Evolutionary conservation across 495 filamentous ascomycete species (phyloP), one percentile per base, ranked within the genome.

Genomic region (Podospora pseudocomata): DNA sequence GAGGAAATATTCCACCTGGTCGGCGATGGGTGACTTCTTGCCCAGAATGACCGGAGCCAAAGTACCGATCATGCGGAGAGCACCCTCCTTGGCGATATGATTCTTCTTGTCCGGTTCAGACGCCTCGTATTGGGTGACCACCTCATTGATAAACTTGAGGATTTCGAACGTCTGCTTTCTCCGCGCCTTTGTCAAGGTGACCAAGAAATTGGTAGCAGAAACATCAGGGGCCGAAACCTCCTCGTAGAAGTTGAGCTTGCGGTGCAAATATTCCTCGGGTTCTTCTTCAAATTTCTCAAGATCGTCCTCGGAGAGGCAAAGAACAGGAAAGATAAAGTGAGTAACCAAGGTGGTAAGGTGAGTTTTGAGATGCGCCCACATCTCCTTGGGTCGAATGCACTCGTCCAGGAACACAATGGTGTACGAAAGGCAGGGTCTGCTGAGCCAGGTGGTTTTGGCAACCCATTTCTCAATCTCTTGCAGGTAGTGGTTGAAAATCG

Each of bases 1-100:
- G 69, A 99, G 91, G 85, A 99, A 99, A 75, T 95, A 97, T 80
- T 99, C 95, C n/a, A 97, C 94, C 80, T 97, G 92, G 71, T 96
- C 90, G 53, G 95, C 95, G 72, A 99, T 96, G 13, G 95, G 95
- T 76, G 93, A 97, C 84, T 97, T 97, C 84, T 98, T 99, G 63
- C 92, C 93, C 39, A 99, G 85, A 60, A 99, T 96, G 26, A 99
- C 94, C 15, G 92, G 90, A 1, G 95, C 89, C 59, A 99, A 79
- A 1, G 95, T 98, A 5, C 94, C 96, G 72, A 99, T 97, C 95
- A 99, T 99, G 60, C 96, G 85, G 67, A 99, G 78, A 26, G 95
- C 95, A 71, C 95, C 95, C 79, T 99, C 95, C 84, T 99, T 99
- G 72, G 94, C 92, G 53, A 96, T 85, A 61, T 96, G 90, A 76